These are phyloP conservation scores for Apiospora hydei DNA, from an alignment of 2,329 filamentous ascomycete species.

Conservation along the genomic window DNA sequence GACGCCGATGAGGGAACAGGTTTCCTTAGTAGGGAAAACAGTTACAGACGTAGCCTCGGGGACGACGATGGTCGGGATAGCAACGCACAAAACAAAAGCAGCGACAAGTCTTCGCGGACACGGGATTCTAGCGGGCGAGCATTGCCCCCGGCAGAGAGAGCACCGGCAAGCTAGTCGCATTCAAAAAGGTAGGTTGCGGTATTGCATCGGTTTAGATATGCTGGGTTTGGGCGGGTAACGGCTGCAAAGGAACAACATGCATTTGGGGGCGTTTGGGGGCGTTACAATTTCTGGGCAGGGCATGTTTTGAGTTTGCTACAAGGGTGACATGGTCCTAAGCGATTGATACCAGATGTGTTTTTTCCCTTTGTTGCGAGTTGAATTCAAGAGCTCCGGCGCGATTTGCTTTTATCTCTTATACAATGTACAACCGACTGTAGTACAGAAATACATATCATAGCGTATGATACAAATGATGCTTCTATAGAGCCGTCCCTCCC, in stretches of 20 bases:
- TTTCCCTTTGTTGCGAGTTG: constrained; percentile 20
- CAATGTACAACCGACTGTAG: constrained; percentile 19
- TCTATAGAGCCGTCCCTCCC: background rate
- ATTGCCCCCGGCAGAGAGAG: constrained; percentile 61
- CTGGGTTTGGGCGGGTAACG: constrained; percentile 2
- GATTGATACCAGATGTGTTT: constrained; percentile 39
- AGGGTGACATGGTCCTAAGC: constrained; percentile 28
- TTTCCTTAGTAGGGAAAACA: constrained; percentile 58
- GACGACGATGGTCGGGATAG: constrained; percentile 39
- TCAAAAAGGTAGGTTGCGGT: background rate
- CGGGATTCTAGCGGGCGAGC: constrained; percentile 59
- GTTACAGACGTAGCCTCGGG: constrained; percentile 35
- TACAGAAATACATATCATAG: constrained; percentile 20
- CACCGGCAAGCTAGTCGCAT: constrained; percentile 42
- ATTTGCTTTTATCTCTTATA: constrained; percentile 16
- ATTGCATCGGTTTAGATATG: background rate
- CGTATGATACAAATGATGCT: constrained; percentile 21
- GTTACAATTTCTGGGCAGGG: constrained; percentile 3
- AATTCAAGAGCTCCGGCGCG: constrained; percentile 7
- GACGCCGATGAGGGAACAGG: constrained; percentile 58
- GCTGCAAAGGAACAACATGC: background rate
- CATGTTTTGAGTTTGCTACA: background rate
- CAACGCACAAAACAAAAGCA: constrained; percentile 54
- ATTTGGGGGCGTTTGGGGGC: constrained; percentile 21
- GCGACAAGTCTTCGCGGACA: constrained; percentile 42